Evolutionary conservation across 352 stramenopile genomes (phyloP), one percentile per base, ranked within the genome.

Genomic region (Phytophthora pseudosyringae): DNA sequence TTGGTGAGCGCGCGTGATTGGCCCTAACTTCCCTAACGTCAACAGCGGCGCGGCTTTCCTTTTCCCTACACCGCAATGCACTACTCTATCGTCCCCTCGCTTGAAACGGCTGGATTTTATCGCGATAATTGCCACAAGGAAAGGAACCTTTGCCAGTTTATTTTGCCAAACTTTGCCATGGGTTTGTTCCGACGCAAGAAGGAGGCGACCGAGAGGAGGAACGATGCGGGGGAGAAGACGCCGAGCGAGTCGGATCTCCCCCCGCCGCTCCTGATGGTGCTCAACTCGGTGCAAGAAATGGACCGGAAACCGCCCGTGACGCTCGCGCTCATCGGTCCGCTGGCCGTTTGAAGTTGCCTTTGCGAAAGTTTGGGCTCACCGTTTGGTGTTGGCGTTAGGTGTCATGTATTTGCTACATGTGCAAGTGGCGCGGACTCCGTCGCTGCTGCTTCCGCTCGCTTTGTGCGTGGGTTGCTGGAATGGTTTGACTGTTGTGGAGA

Each of bases 231-330:
- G 2, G 48, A 41, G 15, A 67, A 69, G 21, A 21, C 8, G 33
- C 13, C 13, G 21, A 18, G 26, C 21, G 49, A 69, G 12, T 26
- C 49, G 33, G 43, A 64, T 21, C 54, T 75, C n/a, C 73, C 76
- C 31, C 63, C 75, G 36, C 48, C 71, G 39, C 41, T 88, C 18
- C 51, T 81, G 53, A 35, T 81, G 40, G 49, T 85, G 62, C 66
- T 75, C 13, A 58, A 69, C 5, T 69, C 83, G 3, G 63, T 94
- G 31, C 66, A 87, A 29, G 45, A 74, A 38, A 53, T 94, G 55
- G 81, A 92, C 21, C 60, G 71, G 38, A 94, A 94, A 67, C 76
- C 76, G n/a, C 76, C 78, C 3, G 70, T 83, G 39, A 87, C 78
- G 32, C 54, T 87, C 7, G 63, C 13, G 8, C 60, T 87, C 12